Percentiles rank a stretch among this genome's conserved stretches.
Conservation (phyloP, 2,329 filamentous ascomycete genomes). For the Podosphaera xanthii region DNA sequence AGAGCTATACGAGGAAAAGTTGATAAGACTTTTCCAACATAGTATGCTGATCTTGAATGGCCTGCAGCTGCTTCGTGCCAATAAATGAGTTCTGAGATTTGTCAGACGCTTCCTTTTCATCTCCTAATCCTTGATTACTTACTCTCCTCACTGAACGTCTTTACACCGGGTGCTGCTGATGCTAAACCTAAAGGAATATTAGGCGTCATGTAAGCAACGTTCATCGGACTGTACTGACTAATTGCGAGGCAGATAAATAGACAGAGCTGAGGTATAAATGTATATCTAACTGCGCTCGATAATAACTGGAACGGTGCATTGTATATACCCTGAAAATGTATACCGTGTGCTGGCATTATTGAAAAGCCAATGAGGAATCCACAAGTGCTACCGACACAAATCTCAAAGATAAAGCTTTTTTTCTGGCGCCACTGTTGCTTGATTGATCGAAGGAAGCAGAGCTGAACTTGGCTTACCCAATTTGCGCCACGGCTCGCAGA, state of each 20-base stretch:
- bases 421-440: constrained; percentile 32
- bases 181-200: constrained; percentile 21
- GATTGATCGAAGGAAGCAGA: constrained; percentile 28
- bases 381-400: constrained; percentile 27
- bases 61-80: constrained; percentile 31
- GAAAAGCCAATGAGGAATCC: constrained; percentile 32
- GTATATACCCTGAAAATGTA: constrained; percentile 30
- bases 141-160: constrained; percentile 30
- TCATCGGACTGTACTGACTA: background rate
- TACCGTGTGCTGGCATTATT: constrained; percentile 24
- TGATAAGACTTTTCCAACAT: constrained; percentile 29
- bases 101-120: background rate
- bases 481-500: constrained; percentile 27
- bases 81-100: constrained; percentile 21
- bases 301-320: constrained; percentile 26
- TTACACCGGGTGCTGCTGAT: constrained; percentile 29
- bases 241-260: constrained; percentile 30
- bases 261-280: constrained; percentile 27
- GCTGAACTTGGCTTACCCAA: constrained; percentile 25
- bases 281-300: constrained; percentile 27
- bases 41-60: constrained; percentile 32
- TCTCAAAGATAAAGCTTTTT: constrained; percentile 29
- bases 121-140: background rate
- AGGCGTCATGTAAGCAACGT: no score
- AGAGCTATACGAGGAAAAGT: constrained; percentile 28